Conservation (phyloP, 805 yeast genomes). For the Starmerella floricola region DNA sequence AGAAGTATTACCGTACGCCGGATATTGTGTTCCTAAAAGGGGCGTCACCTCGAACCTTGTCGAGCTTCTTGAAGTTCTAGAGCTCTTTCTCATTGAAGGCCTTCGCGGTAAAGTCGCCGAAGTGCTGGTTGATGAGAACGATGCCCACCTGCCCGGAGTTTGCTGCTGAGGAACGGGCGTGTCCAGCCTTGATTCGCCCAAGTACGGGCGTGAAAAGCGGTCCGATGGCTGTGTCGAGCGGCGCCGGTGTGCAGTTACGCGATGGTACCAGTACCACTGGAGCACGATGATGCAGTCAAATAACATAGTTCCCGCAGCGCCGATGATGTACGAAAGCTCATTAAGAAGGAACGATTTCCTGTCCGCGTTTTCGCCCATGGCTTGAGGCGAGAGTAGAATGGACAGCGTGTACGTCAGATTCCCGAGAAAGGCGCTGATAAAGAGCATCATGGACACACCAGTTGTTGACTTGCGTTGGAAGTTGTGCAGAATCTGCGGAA, state of each 20-base stretch:
- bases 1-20: not conserved
- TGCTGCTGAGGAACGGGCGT: not conserved
- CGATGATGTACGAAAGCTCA: slow-evolving; percentile 72
- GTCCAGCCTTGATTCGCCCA: slow-evolving; percentile 9
- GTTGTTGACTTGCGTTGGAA: slow-evolving; percentile 67
- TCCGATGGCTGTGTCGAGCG: slow-evolving; percentile 13
- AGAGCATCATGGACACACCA: slow-evolving; percentile 71
- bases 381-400: slow-evolving; percentile 45
- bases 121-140: not conserved
- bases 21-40: not conserved
- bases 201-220: slow-evolving; percentile 16
- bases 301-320: slow-evolving; percentile 72
- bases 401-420: slow-evolving; percentile 67
- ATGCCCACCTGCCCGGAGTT: not conserved
- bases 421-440: slow-evolving; percentile 66
- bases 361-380: slow-evolving; percentile 33
- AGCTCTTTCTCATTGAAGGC: not conserved
- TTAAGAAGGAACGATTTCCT: slow-evolving; percentile 41
- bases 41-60: slow-evolving; percentile 1
- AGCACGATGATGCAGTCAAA: slow-evolving; percentile 48
- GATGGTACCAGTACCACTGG: slow-evolving; percentile 23
- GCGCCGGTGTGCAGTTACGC: slow-evolving; percentile 5
- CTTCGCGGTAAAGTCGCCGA: too few relatives aligned
- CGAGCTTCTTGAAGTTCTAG: not conserved
- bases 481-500: slow-evolving; percentile 77